Evolutionary conservation across 768 basidiomycete genomes (phyloP).

Genomic region (Tylopilus plumbeoviolaceoides): DNA sequence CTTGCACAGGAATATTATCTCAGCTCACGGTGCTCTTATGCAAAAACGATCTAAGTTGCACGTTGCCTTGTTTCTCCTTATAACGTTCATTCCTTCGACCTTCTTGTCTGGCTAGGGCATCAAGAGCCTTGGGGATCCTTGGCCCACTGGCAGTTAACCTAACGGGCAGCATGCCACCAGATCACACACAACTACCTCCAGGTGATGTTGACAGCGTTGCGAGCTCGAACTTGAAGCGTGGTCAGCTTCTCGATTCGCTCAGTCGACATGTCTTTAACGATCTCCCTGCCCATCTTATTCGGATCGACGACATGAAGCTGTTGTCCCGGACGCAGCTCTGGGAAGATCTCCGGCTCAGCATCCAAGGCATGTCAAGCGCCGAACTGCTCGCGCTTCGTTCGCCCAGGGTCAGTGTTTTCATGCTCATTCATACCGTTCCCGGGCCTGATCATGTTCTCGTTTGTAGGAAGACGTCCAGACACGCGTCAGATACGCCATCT

Average conservation of each 20-base stretch:
- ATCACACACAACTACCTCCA: too few species aligned
- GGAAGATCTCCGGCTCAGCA: slow-evolving; percentile 1
- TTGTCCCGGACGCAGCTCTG: slow-evolving; percentile 11
- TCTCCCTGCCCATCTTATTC: slow-evolving; percentile 14
- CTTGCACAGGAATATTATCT: neutral
- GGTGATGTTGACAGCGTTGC: too few species aligned
- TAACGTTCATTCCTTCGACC: neutral
- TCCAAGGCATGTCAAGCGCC: neutral
- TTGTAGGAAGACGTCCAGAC: slow-evolving; percentile 4
- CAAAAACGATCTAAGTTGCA: neutral
- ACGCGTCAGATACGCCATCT: slow-evolving; percentile 10
- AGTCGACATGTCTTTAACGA: slow-evolving; percentile 12
- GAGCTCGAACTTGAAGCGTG: slow-evolving; percentile 6
- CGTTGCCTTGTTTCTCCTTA: too few species aligned
- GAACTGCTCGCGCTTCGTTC: slow-evolving; percentile 7
- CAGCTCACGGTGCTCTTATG: neutral
- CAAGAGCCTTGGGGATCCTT: neutral
- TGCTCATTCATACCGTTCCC: too few species aligned
- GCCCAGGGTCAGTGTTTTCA: slow-evolving; percentile 4
- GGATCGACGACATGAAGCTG: slow-evolving; percentile 7
- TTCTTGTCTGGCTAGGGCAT: neutral
- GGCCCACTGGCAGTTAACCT: too few species aligned
- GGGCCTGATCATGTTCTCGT: neutral
- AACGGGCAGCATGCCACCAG: neutral
- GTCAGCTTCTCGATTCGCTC: slow-evolving; percentile 7